These are phyloP conservation scores for Aphanoascus verrucosus DNA, from an alignment of 2,329 filamentous ascomycete species.

Conservation along the genomic window DNA sequence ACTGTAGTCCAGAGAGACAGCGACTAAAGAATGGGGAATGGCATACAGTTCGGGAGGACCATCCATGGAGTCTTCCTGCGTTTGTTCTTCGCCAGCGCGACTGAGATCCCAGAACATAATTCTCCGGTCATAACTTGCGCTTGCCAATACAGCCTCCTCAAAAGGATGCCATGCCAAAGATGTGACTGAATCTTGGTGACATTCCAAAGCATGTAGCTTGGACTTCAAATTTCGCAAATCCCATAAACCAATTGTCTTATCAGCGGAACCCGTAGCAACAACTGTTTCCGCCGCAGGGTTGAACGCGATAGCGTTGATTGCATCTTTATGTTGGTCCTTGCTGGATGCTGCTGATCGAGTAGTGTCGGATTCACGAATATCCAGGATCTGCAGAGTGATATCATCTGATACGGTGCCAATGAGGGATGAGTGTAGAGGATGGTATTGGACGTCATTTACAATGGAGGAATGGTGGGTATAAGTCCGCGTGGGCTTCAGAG, in stretches of 20 bases:
- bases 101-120: conserved; percentile 96
- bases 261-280: conserved; percentile 83
- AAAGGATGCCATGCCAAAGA: conserved; percentile 91
- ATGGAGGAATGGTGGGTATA: conserved; percentile 84
- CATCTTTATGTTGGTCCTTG: conserved; percentile 69
- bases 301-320: conserved; percentile 92
- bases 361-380: conserved; percentile 60
- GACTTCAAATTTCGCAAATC: conserved; percentile 83
- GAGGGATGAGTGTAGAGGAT: conserved; percentile 71
- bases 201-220: conserved; percentile 81
- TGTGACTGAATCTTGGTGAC: conserved; percentile 80
- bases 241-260: conserved; percentile 93
- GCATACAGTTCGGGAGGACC: conserved; percentile 81
- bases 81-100: conserved; percentile 84
- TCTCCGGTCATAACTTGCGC: conserved; percentile 81
- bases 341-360: conserved; percentile 59
- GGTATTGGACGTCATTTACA: conserved; percentile 95
- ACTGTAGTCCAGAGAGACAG: background rate
- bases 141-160: conserved; percentile 78
- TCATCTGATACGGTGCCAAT: conserved; percentile 95
- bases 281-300: conserved; percentile 85
- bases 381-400: conserved; percentile 81
- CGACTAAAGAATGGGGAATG: background rate
- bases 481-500: conserved; percentile 58
- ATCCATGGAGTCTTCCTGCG: conserved; percentile 88